These are phyloP conservation scores for Entomortierella chlamydospora DNA, from an alignment of 192 early-diverging fungal genomes.

Conservation along the genomic window DNA sequence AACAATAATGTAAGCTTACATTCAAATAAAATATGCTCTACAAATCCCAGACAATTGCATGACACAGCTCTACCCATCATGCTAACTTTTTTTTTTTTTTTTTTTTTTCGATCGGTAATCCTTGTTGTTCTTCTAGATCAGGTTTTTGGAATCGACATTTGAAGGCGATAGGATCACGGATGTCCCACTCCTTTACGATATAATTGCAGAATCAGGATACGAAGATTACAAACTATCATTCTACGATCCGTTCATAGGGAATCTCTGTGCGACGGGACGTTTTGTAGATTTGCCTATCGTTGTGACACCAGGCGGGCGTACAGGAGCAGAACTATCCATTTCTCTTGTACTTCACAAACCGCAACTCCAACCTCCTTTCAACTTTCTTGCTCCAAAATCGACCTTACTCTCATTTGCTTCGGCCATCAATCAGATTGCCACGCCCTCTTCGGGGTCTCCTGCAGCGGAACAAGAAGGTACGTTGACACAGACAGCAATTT, in stretches of 20 bases:
- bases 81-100: not conserved
- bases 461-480: slow-evolving; percentile 3
- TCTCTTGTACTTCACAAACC: slow-evolving; percentile 11
- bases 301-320: slow-evolving; percentile 18
- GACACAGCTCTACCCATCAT: too few relatives aligned
- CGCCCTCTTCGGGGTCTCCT: not conserved
- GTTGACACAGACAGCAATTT: not conserved
- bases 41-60: too few relatives aligned
- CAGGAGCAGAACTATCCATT: slow-evolving; percentile 29
- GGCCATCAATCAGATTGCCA: slow-evolving; percentile 21
- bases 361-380: slow-evolving; percentile 11
- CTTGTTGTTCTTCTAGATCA: slow-evolving; percentile 1
- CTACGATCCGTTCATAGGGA: slow-evolving; percentile 32
- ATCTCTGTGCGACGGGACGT: slow-evolving; percentile 8
- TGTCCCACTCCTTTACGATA: slow-evolving; percentile 1
- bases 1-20: not conserved
- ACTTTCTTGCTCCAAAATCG: slow-evolving; percentile 11
- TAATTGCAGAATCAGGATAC: slow-evolving; percentile 1
- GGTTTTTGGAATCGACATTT: not conserved
- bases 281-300: slow-evolving; percentile 23
- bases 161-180: not conserved
- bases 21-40: too few relatives aligned
- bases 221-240: slow-evolving; percentile 15
- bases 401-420: slow-evolving; percentile 16
- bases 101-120: not conserved